Base-by-base conservation (phyloP, 1,284 basidiomycete species). In the Malassezia japonica region DNA sequence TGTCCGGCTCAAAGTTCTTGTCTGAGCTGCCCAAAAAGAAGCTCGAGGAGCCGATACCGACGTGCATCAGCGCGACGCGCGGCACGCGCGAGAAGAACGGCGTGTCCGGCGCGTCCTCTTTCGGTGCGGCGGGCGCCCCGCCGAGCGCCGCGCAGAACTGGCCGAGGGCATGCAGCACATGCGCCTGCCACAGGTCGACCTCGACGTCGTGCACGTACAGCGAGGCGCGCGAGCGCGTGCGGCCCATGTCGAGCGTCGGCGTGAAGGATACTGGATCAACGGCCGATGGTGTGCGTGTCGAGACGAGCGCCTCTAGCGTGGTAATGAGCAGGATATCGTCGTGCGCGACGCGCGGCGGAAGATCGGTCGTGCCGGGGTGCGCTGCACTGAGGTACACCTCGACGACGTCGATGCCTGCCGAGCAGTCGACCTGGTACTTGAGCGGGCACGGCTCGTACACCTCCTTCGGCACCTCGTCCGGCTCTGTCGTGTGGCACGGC, bases 121-220 rank as follows among this genome's bases (percentile, higher is more conserved):
- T 9, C 8, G 36, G 16, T 16, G 47, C 29, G 29, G 29, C 12
- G 29, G 29, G 29, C 18, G 18, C 18, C 20, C 18, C 20, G 9
- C 4, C 38, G 23, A 39, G 4, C 34, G 34, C 34, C 34, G 20
- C 32, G 32, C 12, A 10, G 4, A 39, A n/a, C 23, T 7, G 15
- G 23, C 18, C 9, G 18, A 47, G 24, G 18, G 45, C 8, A 5
- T 35, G 28, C 10, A 53, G 27, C 28, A 54, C 51, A 9, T 16
- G 28, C 28, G 18, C 29, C 27, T 48, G 34, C 46, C 46, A 54
- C 10, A 54, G 23, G 24, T 54, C 31, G 39, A 54, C 40, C 25
- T 54, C 51, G 27, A 54, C 24, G 7, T 21, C 39, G 23, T 43
- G 35, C 23, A 43, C 42, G 9, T 25, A 32, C 10, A 46, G 24